Evolutionary conservation across 2,329 filamentous ascomycete species (phyloP).

Genomic region (Waltergamsia citrina): DNA sequence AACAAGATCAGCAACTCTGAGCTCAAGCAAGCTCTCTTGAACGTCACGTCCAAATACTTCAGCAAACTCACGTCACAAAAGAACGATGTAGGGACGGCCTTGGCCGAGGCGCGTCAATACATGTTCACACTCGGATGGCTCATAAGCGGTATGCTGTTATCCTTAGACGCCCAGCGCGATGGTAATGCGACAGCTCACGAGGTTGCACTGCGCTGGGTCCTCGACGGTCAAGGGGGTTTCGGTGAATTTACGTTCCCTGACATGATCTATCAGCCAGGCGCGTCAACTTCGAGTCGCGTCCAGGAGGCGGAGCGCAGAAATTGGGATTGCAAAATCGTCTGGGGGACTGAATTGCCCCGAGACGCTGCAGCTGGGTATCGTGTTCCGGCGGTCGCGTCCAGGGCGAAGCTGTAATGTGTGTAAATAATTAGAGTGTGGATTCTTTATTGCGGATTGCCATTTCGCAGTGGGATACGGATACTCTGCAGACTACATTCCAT

Average conservation of each 20-base stretch:
- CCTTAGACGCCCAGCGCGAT: neutral
- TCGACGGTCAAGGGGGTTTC: neutral
- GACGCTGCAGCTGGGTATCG: neutral
- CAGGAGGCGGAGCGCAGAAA: neutral
- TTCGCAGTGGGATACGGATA: too few species aligned
- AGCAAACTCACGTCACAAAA: neutral
- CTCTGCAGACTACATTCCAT: too few species aligned
- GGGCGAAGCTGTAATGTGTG: neutral
- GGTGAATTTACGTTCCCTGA: neutral
- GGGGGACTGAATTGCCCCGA: neutral
- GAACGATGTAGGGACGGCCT: neutral
- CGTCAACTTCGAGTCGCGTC: neutral
- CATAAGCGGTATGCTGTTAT: neutral
- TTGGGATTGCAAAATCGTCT: neutral
- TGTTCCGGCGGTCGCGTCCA: neutral
- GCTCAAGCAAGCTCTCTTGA: neutral
- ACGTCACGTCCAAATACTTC: neutral
- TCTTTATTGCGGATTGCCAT: too few species aligned
- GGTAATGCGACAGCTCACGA: neutral
- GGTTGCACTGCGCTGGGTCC: neutral
- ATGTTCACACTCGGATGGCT: neutral
- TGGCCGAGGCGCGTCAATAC: neutral
- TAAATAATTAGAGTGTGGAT: too few species aligned
- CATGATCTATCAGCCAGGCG: neutral
- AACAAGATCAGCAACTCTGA: neutral